Evolutionary conservation across 2,329 filamentous ascomycete genomes (phyloP), one percentile per base, ranked within the genome.

Genomic region (Davidsoniella australis): DNA sequence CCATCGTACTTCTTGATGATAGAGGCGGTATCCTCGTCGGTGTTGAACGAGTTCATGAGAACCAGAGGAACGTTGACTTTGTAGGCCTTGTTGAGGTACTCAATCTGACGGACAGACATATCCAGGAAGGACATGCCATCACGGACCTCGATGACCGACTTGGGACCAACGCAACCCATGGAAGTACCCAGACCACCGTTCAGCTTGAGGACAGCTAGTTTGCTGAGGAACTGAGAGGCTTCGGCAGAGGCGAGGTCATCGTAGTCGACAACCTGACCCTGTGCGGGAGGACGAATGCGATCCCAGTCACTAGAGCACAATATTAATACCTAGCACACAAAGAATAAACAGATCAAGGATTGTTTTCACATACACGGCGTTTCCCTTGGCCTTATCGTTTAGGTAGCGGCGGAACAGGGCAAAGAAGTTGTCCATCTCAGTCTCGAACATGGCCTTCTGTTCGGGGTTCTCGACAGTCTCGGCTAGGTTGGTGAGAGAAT

Each of bases 1-100:
- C 91, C 91, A 73, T 98, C 89, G 71, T 96, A 98, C 75, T 98
- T 98, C 80, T 98, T 98, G 75, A 98, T 98, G 70, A 98, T 98
- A 68, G 86, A 87, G 55, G 88, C 87, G 47, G 91, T 98, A 64
- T 98, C 91, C 61, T 89, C 79, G 66, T 98, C 88, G 64, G 91
- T 98, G 78, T 98, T 98, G 84, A 98, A 98, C 50, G 91, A 96
- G 81, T 98, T 98, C 91, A 98, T 98, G 60, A 98, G 81, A 58
- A 98, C 80, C 68, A 98, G 95, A 45, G 91, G 91, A 33, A 98
- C 91, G 64, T 95, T 96, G 66, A 93, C 86, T 59, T 83, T 78
- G 73, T 95, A 96, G 56, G 87, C 96, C 67, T 88, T 84, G 82
- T 98, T 98, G 59, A 98, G 82, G 75, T 87, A 93, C 73, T 98